Evolutionary conservation across 371 early-diverging fungal species (phyloP).

Genomic region (Mucor racemosus): DNA sequence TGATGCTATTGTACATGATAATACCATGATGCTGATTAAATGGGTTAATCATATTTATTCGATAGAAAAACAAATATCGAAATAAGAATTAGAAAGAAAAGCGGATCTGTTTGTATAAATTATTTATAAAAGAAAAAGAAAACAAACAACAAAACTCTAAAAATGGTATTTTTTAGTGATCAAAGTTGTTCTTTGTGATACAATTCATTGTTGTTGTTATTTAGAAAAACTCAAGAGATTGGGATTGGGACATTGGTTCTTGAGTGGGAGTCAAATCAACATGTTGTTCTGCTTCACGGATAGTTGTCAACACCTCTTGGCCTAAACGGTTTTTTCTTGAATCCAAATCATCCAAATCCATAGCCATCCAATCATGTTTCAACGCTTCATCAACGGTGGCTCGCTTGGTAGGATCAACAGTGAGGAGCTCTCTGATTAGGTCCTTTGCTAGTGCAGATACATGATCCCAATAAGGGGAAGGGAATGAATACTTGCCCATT

Average conservation of each 20-base stretch:
- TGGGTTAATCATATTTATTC: slow-evolving; percentile 4
- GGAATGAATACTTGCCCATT: slow-evolving; percentile 79
- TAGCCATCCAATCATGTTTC: slow-evolving; percentile 26
- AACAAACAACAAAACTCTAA: slow-evolving; percentile 2
- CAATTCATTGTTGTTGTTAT: slow-evolving; percentile 5
- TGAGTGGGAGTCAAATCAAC: not conserved
- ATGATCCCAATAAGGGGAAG: slow-evolving; percentile 82
- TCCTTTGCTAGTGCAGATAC: slow-evolving; percentile 76
- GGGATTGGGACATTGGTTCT: not conserved
- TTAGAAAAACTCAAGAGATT: not conserved
- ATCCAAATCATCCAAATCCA: slow-evolving; percentile 3
- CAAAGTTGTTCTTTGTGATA: not conserved
- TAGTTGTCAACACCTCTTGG: not conserved
- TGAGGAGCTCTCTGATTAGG: slow-evolving; percentile 61
- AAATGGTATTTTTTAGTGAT: slow-evolving; percentile 1
- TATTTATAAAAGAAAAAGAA: not conserved
- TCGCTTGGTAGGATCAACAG: slow-evolving; percentile 53
- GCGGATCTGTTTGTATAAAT: not conserved
- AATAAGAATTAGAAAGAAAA: not conserved
- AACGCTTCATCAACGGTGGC: slow-evolving; percentile 52
- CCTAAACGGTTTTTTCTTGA: not conserved
- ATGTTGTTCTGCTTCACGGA: not conserved
- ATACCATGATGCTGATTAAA: slow-evolving; percentile 12
- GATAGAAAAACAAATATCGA: not conserved
- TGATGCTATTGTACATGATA: not conserved